Percentiles rank a stretch among this genome's conserved stretches.
These are phyloP conservation scores for Podila verticillata DNA, from an alignment of 192 early-diverging fungal species.

Conservation along the genomic window DNA sequence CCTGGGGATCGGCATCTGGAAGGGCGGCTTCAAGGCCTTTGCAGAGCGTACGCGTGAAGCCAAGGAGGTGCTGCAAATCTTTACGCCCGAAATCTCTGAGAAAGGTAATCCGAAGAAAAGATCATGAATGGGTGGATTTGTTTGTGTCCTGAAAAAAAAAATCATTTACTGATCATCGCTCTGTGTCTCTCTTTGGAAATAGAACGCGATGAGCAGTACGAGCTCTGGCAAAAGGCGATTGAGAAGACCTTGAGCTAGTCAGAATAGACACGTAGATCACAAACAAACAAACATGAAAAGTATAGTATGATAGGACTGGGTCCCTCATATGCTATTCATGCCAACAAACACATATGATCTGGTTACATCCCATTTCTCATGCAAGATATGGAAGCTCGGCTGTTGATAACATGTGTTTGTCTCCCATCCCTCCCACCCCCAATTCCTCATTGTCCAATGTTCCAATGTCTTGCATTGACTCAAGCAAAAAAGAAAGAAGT, in stretches of 20 bases:
- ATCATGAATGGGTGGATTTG: no score
- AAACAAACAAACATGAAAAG: neutral
- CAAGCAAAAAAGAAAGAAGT: neutral
- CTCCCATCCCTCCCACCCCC: no score
- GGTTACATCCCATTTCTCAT: neutral
- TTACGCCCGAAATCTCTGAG: conserved; percentile 14
- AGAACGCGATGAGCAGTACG: conserved; percentile 69
- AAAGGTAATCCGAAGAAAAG: conserved; percentile 16
- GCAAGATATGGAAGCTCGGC: neutral
- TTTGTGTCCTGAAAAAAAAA: no score
- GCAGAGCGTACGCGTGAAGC: conserved; percentile 6
- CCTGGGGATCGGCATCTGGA: conserved; percentile 57
- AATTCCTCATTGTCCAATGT: neutral
- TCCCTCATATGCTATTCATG: neutral
- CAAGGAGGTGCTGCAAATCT: conserved; percentile 18
- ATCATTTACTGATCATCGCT: neutral
- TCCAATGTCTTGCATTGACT: neutral
- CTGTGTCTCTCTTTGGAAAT: conserved; percentile 11
- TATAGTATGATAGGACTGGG: neutral
- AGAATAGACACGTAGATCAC: neutral
- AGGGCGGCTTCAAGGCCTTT: conserved; percentile 48
- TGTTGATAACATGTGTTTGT: neutral
- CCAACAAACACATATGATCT: no score
- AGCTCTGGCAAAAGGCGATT: conserved; percentile 81
- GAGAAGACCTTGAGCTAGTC: conserved; percentile 71